These are phyloP conservation scores for Aspergillus piperis DNA, from an alignment of 2,329 filamentous ascomycete species.

Conservation along the genomic window DNA sequence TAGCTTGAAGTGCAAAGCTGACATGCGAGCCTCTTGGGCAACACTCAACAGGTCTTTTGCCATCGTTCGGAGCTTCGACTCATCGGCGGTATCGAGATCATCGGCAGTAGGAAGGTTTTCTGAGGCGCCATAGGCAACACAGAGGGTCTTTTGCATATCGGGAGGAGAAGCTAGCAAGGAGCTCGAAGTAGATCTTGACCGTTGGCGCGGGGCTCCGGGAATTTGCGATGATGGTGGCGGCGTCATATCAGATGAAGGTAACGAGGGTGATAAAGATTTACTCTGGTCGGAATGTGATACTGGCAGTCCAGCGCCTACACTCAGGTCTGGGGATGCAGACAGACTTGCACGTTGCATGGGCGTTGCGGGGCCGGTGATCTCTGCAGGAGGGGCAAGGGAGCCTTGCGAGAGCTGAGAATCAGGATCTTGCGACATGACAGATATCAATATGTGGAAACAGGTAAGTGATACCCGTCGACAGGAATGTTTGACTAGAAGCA, in stretches of 20 bases:
- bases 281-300: slow-evolving; percentile 36
- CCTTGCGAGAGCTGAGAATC: slow-evolving; percentile 32
- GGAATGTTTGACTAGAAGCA: slow-evolving; percentile 23
- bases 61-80: slow-evolving; percentile 56
- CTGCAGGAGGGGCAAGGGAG: slow-evolving; percentile 41
- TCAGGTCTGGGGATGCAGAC: slow-evolving; percentile 41
- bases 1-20: slow-evolving; percentile 84
- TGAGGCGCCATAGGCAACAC: slow-evolving; percentile 44
- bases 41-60: slow-evolving; percentile 56
- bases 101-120: slow-evolving; percentile 50
- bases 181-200: slow-evolving; percentile 45
- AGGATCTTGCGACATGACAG: slow-evolving; percentile 36
- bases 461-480: slow-evolving; percentile 21
- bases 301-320: slow-evolving; percentile 32
- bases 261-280: slow-evolving; percentile 43
- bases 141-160: slow-evolving; percentile 46
- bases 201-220: slow-evolving; percentile 43
- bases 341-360: slow-evolving; percentile 34
- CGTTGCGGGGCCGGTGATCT: slow-evolving; percentile 40
- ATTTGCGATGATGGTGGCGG: slow-evolving; percentile 65
- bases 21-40: slow-evolving; percentile 72
- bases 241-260: slow-evolving; percentile 57
- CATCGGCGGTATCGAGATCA: slow-evolving; percentile 55
- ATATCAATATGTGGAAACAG: slow-evolving; percentile 6
- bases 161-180: slow-evolving; percentile 50